These are phyloP conservation scores for Exophiala sideris DNA, from an alignment of 2,329 filamentous ascomycete species.

Conservation along the genomic window DNA sequence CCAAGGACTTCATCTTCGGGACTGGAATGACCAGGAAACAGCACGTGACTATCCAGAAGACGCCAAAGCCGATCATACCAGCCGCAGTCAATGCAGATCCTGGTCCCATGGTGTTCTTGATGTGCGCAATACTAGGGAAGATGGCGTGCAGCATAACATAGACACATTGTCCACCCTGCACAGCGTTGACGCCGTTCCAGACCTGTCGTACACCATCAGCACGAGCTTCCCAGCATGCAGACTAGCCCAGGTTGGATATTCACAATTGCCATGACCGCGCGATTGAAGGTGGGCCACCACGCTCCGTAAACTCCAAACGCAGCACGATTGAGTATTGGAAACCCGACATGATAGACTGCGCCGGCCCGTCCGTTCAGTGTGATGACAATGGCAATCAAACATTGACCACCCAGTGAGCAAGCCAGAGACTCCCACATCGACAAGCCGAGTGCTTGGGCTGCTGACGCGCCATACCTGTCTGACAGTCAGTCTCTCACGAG, in stretches of 20 bases:
- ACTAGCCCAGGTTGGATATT: neutral
- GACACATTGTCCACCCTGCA: conserved; percentile 39
- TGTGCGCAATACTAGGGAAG: conserved; percentile 39
- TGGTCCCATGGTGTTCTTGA: conserved; percentile 40
- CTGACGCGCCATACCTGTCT: conserved; percentile 40
- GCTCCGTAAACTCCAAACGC: conserved; percentile 46
- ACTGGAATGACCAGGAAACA: conserved; percentile 41
- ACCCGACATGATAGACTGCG: conserved; percentile 45
- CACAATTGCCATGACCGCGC: conserved; percentile 46
- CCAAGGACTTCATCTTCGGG: conserved; percentile 36
- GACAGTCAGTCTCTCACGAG: conserved; percentile 28
- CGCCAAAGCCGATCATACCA: conserved; percentile 42
- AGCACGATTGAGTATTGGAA: conserved; percentile 42
- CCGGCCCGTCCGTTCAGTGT: conserved; percentile 44
- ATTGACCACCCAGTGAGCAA: conserved; percentile 42
- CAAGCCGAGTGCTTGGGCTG: conserved; percentile 43
- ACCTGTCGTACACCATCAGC: neutral
- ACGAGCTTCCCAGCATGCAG: neutral
- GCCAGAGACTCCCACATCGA: conserved; percentile 50
- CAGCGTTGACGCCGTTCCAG: conserved; percentile 45
- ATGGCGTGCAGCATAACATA: conserved; percentile 44
- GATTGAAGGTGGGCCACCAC: conserved; percentile 39
- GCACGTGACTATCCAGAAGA: conserved; percentile 43
- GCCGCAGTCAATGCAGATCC: conserved; percentile 41
- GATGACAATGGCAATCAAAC: conserved; percentile 40